Evolutionary conservation across 2,329 filamentous ascomycete genomes (phyloP).

Genomic region (Aspergillus brunneoviolaceus): DNA sequence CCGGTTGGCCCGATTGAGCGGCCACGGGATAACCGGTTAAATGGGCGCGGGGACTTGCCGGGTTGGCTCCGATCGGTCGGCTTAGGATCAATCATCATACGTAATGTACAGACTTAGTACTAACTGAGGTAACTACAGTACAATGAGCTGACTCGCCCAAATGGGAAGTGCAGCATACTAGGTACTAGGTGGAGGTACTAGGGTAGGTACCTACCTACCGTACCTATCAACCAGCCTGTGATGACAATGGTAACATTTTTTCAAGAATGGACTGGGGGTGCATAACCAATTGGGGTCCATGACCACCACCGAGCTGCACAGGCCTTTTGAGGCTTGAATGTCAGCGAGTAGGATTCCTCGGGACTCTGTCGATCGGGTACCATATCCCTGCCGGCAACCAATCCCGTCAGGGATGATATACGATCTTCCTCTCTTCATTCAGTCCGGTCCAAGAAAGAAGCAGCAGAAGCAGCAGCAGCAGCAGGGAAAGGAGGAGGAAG

Average conservation of each 20-base stretch:
- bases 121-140: neutral
- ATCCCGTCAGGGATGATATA: slow-evolving; percentile 4
- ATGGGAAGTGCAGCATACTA: neutral
- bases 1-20: slow-evolving; percentile 18
- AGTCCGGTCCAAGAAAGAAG: neutral
- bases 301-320: slow-evolving; percentile 4
- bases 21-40: slow-evolving; percentile 25
- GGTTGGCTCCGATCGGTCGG: slow-evolving; percentile 17
- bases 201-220: no score
- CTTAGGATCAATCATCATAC: slow-evolving; percentile 5
- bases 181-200: no score
- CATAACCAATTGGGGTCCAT: neutral
- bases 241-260: neutral
- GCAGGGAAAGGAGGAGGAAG: neutral
- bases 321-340: slow-evolving; percentile 4
- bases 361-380: slow-evolving; percentile 20
- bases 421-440: slow-evolving; percentile 1
- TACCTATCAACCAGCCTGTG: no score
- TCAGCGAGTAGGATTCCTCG: neutral
- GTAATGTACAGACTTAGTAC: neutral
- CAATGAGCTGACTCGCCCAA: neutral
- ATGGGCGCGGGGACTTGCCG: slow-evolving; percentile 21
- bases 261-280: neutral
- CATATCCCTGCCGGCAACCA: slow-evolving; percentile 17
- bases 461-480: no score